A percentile compares a stretch with the other conserved stretches of the same genome.
Evolutionary conservation across 1,139 yeast genomes (phyloP).

Genomic region (Yamadazyma epiphylla): DNA sequence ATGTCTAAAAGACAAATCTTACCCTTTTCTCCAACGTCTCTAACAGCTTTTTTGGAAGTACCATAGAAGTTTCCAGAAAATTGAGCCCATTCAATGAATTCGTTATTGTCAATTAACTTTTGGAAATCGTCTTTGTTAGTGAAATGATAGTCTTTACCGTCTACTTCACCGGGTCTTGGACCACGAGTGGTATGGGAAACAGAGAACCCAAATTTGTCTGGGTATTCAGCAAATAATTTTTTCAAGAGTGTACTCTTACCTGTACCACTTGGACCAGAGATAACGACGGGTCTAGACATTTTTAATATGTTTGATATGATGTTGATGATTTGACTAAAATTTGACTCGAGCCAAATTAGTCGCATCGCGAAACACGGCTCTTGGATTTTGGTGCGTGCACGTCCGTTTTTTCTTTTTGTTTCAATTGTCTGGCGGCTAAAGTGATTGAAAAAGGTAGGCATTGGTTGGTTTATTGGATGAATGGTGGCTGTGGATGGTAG

Average conservation of each 20-base stretch:
- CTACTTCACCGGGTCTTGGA: slow-evolving; percentile 88
- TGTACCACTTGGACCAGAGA: slow-evolving; percentile 96
- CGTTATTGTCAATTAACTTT: slow-evolving; percentile 62
- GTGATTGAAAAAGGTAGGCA: too few species aligned
- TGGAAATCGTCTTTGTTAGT: slow-evolving; percentile 75
- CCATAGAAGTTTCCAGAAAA: slow-evolving; percentile 98
- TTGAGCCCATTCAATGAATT: slow-evolving; percentile 96
- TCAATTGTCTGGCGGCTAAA: too few species aligned
- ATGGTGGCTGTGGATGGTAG: too few species aligned
- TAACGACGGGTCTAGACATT: slow-evolving; percentile 74
- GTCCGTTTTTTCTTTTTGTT: too few species aligned
- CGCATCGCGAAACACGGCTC: too few species aligned
- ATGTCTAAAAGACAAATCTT: slow-evolving; percentile 87
- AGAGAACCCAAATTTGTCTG: slow-evolving; percentile 86
- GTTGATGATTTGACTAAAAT: too few species aligned
- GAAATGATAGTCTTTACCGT: slow-evolving; percentile 90
- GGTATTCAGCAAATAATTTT: slow-evolving; percentile 85
- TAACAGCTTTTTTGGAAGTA: slow-evolving; percentile 81
- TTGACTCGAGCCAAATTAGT: too few species aligned
- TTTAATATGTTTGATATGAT: too few species aligned
- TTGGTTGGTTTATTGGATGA: too few species aligned
- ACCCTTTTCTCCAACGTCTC: slow-evolving; percentile 62
- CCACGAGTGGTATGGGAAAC: slow-evolving; percentile 90
- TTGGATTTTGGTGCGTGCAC: too few species aligned
- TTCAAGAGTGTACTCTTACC: slow-evolving; percentile 94